Evolutionary conservation across 2,329 filamentous ascomycete species (phyloP).

Genomic region (Microdochium nivale): DNA sequence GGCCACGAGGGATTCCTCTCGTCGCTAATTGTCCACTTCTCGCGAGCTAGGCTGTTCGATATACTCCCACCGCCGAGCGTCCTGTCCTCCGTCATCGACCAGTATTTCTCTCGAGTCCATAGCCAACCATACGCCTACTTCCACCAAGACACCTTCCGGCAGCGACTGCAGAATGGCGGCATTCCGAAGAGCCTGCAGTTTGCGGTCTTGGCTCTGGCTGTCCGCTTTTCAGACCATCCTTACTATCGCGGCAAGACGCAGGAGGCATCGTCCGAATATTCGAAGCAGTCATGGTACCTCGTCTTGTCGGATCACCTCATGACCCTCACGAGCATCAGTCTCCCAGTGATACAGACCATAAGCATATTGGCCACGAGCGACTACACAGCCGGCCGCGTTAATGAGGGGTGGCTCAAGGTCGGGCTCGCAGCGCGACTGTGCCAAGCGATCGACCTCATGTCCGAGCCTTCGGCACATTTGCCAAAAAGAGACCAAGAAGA

Average conservation of each 20-base stretch:
- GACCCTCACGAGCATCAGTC: constrained; percentile 21
- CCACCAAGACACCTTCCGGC: constrained; percentile 22
- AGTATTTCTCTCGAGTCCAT: constrained; percentile 24
- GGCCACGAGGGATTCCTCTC: too few species aligned
- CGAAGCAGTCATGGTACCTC: constrained; percentile 18
- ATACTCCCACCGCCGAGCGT: constrained; percentile 1
- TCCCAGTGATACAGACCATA: constrained; percentile 25
- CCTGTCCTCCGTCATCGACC: constrained; percentile 10
- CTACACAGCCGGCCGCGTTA: constrained; percentile 14
- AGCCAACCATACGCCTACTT: constrained; percentile 29
- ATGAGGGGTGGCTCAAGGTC: constrained; percentile 26
- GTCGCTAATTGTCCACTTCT: too few species aligned
- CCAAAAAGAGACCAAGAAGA: constrained; percentile 19
- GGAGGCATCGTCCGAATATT: constrained; percentile 17
- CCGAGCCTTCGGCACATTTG: constrained; percentile 15
- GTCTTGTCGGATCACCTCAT: constrained; percentile 13
- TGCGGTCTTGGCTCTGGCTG: constrained; percentile 20
- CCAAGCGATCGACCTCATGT: constrained; percentile 23
- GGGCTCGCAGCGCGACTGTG: constrained; percentile 22
- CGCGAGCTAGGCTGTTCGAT: too few species aligned
- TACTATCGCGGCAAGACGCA: constrained; percentile 12
- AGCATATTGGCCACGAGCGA: constrained; percentile 26
- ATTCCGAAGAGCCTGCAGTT: constrained; percentile 19
- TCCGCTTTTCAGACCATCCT: constrained; percentile 19
- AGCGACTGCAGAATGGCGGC: constrained; percentile 10